Conservation (phyloP, 371 early-diverging fungal species). For the Syncephalis plumigaleata region DNA sequence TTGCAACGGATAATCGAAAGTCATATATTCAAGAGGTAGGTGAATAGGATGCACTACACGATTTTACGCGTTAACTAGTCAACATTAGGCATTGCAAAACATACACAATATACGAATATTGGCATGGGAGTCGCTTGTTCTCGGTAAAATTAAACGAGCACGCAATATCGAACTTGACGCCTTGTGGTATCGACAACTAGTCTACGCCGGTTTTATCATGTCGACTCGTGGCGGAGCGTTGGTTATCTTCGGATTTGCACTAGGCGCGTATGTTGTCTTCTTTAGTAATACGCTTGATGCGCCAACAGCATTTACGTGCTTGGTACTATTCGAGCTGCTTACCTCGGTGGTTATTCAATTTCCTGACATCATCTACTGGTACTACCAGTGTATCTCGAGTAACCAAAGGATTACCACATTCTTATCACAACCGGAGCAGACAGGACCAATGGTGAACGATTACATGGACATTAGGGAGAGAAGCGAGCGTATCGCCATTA, state of each 20-base stretch:
- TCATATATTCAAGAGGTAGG: conserved; percentile 21
- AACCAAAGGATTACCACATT: conserved; percentile 5
- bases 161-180: conserved; percentile 28
- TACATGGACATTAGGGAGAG: neutral
- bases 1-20: conserved; percentile 24
- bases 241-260: conserved; percentile 27
- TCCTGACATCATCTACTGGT: conserved; percentile 3
- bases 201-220: conserved; percentile 20
- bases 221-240: conserved; percentile 26
- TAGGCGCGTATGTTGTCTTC: conserved; percentile 31
- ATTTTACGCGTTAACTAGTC: neutral
- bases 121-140: conserved; percentile 41
- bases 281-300: conserved; percentile 33
- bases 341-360: conserved; percentile 4
- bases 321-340: conserved; percentile 4
- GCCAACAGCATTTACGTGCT: conserved; percentile 18
- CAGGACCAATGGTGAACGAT: neutral
- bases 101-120: conserved; percentile 52
- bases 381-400: conserved; percentile 1
- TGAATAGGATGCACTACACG: neutral
- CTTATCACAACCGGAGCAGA: conserved; percentile 1
- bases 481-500: neutral
- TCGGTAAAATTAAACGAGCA: conserved; percentile 21
- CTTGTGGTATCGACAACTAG: conserved; percentile 16
- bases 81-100: conserved; percentile 34